Base-by-base conservation (phyloP, 202 grass and related monocot genomes). In the Musa balbisiana region DNA sequence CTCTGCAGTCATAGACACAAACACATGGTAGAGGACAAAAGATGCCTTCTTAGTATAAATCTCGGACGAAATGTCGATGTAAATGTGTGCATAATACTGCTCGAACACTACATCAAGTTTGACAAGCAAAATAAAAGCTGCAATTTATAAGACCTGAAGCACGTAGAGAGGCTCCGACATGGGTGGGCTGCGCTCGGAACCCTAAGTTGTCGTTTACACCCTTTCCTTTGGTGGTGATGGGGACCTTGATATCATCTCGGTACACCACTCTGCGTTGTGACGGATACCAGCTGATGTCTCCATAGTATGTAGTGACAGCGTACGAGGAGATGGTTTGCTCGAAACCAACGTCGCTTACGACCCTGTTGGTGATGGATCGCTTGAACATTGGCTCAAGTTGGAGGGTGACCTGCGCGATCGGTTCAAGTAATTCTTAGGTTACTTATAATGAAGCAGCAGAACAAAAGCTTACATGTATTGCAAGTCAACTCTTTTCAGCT, bases 311-410 rank as follows among this genome's bases (percentile, higher is more conserved):
- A 0, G 49, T 66, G 43, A 9, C 59, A 12, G 75, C 75, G 50
- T 26, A 77, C 1, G 59, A 24, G 19, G 75, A 51, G 49, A 77
- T 77, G 12, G 62, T 53, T 3, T 77, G 20, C 60, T 77, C 75
- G 9, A 77, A 77, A 0, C n/a, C 11, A 1, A 9, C 60, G 49
- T 77, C 75, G 6, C 11, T 3, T 3, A 25, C 20, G 13, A 77
- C 33, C 49, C 75, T 77, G 43, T 77, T 66, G 11, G 60, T 77
- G 49, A 77, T 16, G 8, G 75, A 77, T 43, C 75, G 75, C 60
- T 77, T 77, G 60, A 77, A 77, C 75, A 77, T 77, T 10, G 75
- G 60, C 21, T 77, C 75, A 43, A 77, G 50, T 49, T 77, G 75
- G 33, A 77, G 59, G 2, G 75, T 77, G 1, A 77, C 75, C 73